Percentiles rank a stretch among this genome's conserved stretches.
These are phyloP conservation scores for Blastocystis sp. DNA, from an alignment of 352 stramenopile genomes.

Conservation along the genomic window DNA sequence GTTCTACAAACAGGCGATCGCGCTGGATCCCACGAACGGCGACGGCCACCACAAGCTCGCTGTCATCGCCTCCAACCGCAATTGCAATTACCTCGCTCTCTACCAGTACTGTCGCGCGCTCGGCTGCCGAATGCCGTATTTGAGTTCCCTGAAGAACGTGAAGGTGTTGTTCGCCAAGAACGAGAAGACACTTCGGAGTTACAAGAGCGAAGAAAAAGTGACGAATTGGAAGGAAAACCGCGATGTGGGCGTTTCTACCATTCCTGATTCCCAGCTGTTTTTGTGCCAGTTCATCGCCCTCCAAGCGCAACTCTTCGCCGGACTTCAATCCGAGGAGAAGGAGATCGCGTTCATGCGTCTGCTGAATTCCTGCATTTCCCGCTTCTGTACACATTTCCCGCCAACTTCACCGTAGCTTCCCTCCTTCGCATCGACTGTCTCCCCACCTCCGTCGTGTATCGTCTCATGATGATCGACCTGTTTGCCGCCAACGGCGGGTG, in stretches of 20 bases:
- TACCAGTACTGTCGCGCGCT: constrained; percentile 60
- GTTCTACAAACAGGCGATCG: constrained; percentile 56
- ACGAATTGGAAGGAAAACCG: constrained; percentile 34
- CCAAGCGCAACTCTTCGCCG: neutral
- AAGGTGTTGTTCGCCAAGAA: constrained; percentile 33
- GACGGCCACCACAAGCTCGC: constrained; percentile 41
- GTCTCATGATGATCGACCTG: constrained; percentile 50
- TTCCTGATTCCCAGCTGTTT: constrained; percentile 1
- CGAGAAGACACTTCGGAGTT: constrained; percentile 2
- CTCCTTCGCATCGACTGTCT: constrained; percentile 16
- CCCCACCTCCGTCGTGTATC: constrained; percentile 10
- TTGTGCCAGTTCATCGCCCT: constrained; percentile 20
- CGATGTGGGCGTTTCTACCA: neutral
- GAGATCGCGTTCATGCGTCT: neutral
- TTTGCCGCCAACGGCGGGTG: constrained; percentile 26
- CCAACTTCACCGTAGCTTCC: neutral
- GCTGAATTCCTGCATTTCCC: neutral
- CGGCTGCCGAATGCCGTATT: constrained; percentile 10
- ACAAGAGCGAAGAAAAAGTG: neutral
- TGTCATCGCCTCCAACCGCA: constrained; percentile 3
- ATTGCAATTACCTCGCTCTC: constrained; percentile 16
- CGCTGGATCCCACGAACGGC: constrained; percentile 29
- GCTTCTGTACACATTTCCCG: neutral
- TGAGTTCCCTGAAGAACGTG: constrained; percentile 24
- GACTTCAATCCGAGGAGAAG: neutral